A percentile compares a stretch with the other conserved stretches of the same genome.
phyloP scores from a whole-genome alignment of 257 asterid genomes.

The Gynochthodes officinalis region DNA sequence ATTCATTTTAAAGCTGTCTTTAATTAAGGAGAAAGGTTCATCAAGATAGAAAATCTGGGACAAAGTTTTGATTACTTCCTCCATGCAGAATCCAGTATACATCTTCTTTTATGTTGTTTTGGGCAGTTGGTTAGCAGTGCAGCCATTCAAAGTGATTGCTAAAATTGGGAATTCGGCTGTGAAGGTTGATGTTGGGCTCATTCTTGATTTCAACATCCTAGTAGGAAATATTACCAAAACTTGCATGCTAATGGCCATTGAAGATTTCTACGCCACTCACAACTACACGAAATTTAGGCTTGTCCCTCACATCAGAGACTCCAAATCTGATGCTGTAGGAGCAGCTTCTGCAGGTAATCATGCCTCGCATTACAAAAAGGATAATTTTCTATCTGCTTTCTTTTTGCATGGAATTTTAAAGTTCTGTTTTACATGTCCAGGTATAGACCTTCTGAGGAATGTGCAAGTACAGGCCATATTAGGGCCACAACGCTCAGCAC shows the following conservation, averaged over 20 bases:
- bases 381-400: not conserved
- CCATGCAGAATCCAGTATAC: conserved; percentile 21
- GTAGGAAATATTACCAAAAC: conserved; percentile 30
- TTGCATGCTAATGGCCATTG: conserved; percentile 37
- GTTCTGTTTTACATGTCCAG: conserved; percentile 24
- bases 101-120: conserved; percentile 5
- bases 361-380: not conserved
- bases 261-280: conserved; percentile 31
- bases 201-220: conserved; percentile 31
- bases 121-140: conserved; percentile 13
- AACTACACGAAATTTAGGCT: conserved; percentile 22
- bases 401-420: not conserved
- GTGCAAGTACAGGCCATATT: conserved; percentile 40
- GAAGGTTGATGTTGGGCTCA: conserved; percentile 38
- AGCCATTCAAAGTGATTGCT: not conserved
- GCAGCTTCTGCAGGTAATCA: conserved; percentile 39
- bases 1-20: not conserved
- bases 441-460: conserved; percentile 47
- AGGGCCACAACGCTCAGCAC: conserved; percentile 43
- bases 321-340: conserved; percentile 24
- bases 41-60: not conserved
- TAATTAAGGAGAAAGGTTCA: too few species aligned
- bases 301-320: conserved; percentile 37
- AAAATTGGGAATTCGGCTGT: conserved; percentile 2
- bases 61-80: too few species aligned